A percentile compares a stretch with the other conserved stretches of the same genome.
These are phyloP conservation scores for Nemania sp. DNA, from an alignment of 2,329 filamentous ascomycete species.

Conservation along the genomic window DNA sequence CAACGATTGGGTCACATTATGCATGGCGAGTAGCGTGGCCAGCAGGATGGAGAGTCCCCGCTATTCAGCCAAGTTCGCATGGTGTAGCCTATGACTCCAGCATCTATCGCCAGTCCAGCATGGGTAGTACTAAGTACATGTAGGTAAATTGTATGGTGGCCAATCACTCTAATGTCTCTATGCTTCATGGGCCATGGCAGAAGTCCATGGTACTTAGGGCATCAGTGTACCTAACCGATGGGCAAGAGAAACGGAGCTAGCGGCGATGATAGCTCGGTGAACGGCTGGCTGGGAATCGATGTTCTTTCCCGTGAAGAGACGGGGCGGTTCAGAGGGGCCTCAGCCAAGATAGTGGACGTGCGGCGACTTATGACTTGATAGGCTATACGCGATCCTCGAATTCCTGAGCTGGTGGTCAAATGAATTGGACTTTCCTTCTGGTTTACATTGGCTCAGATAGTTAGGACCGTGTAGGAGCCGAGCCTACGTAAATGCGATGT, in stretches of 20 bases:
- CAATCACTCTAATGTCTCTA: conserved; percentile 1
- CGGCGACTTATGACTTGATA: conserved; percentile 28
- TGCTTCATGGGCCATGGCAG: too few relatives aligned
- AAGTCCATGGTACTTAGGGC: too few relatives aligned
- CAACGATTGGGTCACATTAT: conserved; percentile 30
- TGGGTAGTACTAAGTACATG: too few relatives aligned
- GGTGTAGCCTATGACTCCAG: too few relatives aligned
- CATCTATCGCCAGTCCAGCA: too few relatives aligned
- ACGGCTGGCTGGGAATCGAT: conserved; percentile 4
- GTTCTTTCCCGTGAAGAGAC: neutral
- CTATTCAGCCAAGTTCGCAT: neutral
- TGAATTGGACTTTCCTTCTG: neutral
- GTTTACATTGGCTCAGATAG: neutral
- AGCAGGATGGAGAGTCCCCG: conserved; percentile 11
- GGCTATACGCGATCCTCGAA: conserved; percentile 7
- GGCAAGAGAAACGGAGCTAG: neutral
- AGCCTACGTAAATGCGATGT: too few relatives aligned
- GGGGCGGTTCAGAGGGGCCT: neutral
- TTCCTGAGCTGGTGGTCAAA: conserved; percentile 22
- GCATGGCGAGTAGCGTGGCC: conserved; percentile 11
- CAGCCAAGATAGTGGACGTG: conserved; percentile 1
- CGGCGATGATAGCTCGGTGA: neutral
- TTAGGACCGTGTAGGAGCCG: too few relatives aligned
- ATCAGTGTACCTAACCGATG: too few relatives aligned
- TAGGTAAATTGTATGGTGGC: conserved; percentile 4